Evolutionary conservation across 352 stramenopile species (phyloP).

Genomic region (Halophytophthora polymorphica): DNA sequence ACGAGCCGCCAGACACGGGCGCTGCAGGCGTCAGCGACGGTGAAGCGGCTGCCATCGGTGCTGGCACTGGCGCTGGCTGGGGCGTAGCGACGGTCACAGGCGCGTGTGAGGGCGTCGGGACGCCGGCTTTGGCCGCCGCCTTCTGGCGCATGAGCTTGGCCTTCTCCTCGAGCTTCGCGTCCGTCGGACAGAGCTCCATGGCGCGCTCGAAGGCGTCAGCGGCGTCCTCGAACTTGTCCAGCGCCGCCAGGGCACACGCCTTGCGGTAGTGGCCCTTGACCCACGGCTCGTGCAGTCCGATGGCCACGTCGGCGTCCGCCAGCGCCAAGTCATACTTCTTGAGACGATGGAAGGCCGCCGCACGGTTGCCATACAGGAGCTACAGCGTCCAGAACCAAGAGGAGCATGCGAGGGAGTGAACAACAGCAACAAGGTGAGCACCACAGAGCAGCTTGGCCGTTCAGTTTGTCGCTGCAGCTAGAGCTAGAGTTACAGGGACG

Average conservation of each 20-base stretch:
- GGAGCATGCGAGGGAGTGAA: neutral
- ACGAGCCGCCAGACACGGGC: constrained; percentile 12
- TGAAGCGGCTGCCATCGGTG: constrained; percentile 8
- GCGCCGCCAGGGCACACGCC: constrained; percentile 57
- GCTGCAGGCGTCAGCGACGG: constrained; percentile 18
- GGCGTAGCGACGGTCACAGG: neutral
- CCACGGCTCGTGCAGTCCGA: constrained; percentile 67
- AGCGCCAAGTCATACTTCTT: constrained; percentile 69
- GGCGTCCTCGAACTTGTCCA: constrained; percentile 64
- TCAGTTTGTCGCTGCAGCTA: neutral
- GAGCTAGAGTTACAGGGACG: neutral
- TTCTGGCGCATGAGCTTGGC: constrained; percentile 62
- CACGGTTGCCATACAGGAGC: constrained; percentile 84
- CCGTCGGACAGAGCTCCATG: constrained; percentile 63
- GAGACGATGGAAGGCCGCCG: constrained; percentile 66
- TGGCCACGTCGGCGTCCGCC: constrained; percentile 55
- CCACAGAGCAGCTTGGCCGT: too few relatives aligned
- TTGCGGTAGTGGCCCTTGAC: constrained; percentile 86
- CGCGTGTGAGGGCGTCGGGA: neutral
- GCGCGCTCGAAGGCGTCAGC: constrained; percentile 66
- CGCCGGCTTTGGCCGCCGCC: constrained; percentile 11
- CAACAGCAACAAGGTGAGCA: neutral
- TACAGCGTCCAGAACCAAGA: constrained; percentile 15
- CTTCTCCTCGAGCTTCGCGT: constrained; percentile 61
- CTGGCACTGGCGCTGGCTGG: constrained; percentile 1